A percentile compares a stretch with the other conserved stretches of the same genome.
Evolutionary conservation across 2,329 filamentous ascomycete genomes (phyloP).

Genomic region (Ceratocystis albifundus): DNA sequence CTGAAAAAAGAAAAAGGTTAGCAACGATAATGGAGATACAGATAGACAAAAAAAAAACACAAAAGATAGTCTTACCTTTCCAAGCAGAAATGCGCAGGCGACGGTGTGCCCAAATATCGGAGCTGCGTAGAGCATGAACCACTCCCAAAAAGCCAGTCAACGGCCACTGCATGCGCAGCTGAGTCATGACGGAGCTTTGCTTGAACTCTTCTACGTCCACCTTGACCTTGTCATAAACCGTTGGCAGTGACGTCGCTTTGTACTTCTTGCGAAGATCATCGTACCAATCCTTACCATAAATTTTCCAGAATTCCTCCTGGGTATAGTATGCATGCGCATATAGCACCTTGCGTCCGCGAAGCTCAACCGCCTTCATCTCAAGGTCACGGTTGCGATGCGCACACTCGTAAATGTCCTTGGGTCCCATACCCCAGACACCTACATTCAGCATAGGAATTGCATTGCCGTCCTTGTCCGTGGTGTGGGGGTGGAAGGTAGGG

Average conservation of each 20-base stretch:
- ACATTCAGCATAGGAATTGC: conserved; percentile 42
- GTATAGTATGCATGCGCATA: conserved; percentile 60
- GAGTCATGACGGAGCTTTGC: conserved; percentile 8
- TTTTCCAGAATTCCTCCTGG: conserved; percentile 55
- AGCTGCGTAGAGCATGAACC: conserved; percentile 14
- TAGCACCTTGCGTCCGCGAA: conserved; percentile 57
- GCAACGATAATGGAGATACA: background rate
- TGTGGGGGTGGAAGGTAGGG: conserved; percentile 27
- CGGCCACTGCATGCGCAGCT: conserved; percentile 21
- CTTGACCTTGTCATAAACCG: conserved; percentile 57
- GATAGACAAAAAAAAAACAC: background rate
- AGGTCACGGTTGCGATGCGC: conserved; percentile 42
- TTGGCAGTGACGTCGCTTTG: conserved; percentile 46
- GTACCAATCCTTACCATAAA: conserved; percentile 51
- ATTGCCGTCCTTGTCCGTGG: conserved; percentile 27
- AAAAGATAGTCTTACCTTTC: conserved; percentile 14
- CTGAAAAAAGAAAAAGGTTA: conserved; percentile 1
- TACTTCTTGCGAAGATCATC: conserved; percentile 48
- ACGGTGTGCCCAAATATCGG: conserved; percentile 19
- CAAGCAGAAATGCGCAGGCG: conserved; percentile 20
- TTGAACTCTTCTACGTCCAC: conserved; percentile 28
- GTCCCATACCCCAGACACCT: conserved; percentile 48
- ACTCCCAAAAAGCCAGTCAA: conserved; percentile 19
- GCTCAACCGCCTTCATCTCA: conserved; percentile 46
- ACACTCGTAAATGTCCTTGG: conserved; percentile 30